These are phyloP conservation scores for Lagenaria siceraria DNA, from an alignment of 306 rosid species.

Conservation along the genomic window DNA sequence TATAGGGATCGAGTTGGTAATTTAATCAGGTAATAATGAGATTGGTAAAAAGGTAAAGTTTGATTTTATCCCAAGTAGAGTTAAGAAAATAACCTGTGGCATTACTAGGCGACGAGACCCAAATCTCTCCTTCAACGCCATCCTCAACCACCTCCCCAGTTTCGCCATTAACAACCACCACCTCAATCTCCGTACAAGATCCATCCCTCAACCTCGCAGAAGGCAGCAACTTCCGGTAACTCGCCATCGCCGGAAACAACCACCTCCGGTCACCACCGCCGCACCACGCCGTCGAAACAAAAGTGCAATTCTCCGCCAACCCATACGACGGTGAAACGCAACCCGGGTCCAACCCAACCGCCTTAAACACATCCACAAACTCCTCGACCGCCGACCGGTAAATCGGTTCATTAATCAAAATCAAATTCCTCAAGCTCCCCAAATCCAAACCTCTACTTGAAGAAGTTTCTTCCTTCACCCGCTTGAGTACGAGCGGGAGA, in stretches of 20 bases:
- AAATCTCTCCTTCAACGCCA: slow-evolving; percentile 72
- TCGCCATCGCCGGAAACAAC: slow-evolving; percentile 29
- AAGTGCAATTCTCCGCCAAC: slow-evolving; percentile 78
- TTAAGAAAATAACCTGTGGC: slow-evolving; percentile 29
- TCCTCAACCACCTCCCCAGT: slow-evolving; percentile 51
- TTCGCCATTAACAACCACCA: slow-evolving; percentile 48
- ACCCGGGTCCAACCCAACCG: slow-evolving; percentile 38
- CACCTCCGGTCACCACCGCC: background rate
- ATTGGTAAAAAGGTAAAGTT: too few relatives aligned
- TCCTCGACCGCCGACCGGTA: slow-evolving; percentile 37
- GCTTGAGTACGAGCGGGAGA: slow-evolving; percentile 50
- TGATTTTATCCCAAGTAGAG: too few relatives aligned
- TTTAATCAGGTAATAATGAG: too few relatives aligned
- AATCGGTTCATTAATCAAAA: slow-evolving; percentile 64
- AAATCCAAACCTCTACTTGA: slow-evolving; percentile 14
- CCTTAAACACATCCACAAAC: slow-evolving; percentile 30
- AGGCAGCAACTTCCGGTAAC: slow-evolving; percentile 49
- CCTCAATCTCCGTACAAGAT: slow-evolving; percentile 34
- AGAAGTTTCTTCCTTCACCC: slow-evolving; percentile 25
- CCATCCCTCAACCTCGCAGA: slow-evolving; percentile 37
- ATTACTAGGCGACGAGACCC: slow-evolving; percentile 78
- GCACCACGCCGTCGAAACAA: slow-evolving; percentile 73
- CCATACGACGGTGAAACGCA: slow-evolving; percentile 69
- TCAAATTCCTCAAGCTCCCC: slow-evolving; percentile 35
- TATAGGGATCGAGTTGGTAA: too few relatives aligned